Conservation (phyloP, 495 filamentous ascomycete genomes). For the Niebla homalea region DNA sequence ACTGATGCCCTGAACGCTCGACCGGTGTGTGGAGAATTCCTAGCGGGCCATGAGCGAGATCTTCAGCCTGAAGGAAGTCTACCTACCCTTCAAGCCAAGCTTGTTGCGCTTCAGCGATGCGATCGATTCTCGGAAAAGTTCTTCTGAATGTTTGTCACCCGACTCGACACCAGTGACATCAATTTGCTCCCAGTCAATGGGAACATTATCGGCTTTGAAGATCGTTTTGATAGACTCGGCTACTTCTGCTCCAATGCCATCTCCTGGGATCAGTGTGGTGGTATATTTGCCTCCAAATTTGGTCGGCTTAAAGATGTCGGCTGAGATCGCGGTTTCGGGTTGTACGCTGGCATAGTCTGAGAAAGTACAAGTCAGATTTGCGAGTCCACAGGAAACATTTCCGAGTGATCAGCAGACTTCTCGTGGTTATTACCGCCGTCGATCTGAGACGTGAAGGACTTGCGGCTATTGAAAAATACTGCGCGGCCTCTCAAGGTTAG, state of each 20-base stretch:
- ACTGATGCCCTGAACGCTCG: constrained; percentile 92
- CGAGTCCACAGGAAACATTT: too few species aligned
- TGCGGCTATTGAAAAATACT: too few species aligned
- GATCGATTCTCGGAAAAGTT: constrained; percentile 87
- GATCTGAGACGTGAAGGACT: too few species aligned
- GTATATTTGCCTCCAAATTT: constrained; percentile 99
- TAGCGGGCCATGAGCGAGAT: constrained; percentile 14
- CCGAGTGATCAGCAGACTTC: too few species aligned
- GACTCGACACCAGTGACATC: constrained; percentile 88
- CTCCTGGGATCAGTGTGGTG: constrained; percentile 91
- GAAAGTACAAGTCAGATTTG: neutral
- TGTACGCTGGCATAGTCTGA: neutral
- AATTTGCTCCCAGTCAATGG: constrained; percentile 96
- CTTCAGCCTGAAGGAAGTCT: neutral
- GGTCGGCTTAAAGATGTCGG: constrained; percentile 93
- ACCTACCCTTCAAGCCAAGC: constrained; percentile 75
- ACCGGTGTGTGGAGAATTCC: constrained; percentile 93
- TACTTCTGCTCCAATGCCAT: constrained; percentile 96
- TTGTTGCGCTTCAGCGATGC: constrained; percentile 95
- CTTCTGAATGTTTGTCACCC: constrained; percentile 78
- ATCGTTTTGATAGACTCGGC: constrained; percentile 96
- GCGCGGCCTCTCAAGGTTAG: too few species aligned
- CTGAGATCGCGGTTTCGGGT: constrained; percentile 52
- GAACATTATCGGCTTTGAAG: constrained; percentile 99
- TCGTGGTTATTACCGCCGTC: too few species aligned